A percentile compares a stretch with the other conserved stretches of the same genome.
phyloP scores from a whole-genome alignment of 441 rosid genomes.

The Mallotus repandus region DNA sequence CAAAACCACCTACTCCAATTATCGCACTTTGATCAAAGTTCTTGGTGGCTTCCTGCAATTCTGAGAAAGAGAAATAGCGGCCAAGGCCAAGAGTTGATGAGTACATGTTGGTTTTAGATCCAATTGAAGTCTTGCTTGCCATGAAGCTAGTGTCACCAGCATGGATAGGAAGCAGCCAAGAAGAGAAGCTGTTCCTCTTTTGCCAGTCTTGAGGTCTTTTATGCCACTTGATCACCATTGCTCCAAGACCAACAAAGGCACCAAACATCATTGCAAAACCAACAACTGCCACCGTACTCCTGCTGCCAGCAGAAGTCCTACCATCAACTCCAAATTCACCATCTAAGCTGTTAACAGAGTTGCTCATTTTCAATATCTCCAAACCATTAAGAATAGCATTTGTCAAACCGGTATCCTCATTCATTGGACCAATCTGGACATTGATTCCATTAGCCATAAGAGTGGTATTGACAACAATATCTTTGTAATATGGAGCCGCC shows the following conservation, averaged over 20 bases:
- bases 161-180: constrained; percentile 86
- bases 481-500: constrained; percentile 61
- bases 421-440: constrained; percentile 64
- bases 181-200: constrained; percentile 77
- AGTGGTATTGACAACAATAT: constrained; percentile 63
- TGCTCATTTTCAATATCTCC: constrained; percentile 82
- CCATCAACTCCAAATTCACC: constrained; percentile 89
- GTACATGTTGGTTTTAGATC: constrained; percentile 59
- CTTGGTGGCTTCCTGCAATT: constrained; percentile 76
- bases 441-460: constrained; percentile 45
- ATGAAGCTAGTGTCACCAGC: constrained; percentile 65
- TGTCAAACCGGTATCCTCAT: constrained; percentile 44
- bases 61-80: constrained; percentile 65
- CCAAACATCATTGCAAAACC: constrained; percentile 97
- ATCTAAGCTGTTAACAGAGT: constrained; percentile 70
- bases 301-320: constrained; percentile 26
- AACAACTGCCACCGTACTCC: constrained; percentile 61
- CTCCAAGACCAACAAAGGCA: constrained; percentile 88
- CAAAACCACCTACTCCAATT: constrained; percentile 89
- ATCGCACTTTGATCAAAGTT: constrained; percentile 62
- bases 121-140: constrained; percentile 57
- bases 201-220: constrained; percentile 95
- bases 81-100: constrained; percentile 72
- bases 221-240: constrained; percentile 89
- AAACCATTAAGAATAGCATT: constrained; percentile 79